These are phyloP conservation scores for Erythrophleum fordii DNA, from an alignment of 306 rosid species.

Conservation along the genomic window DNA sequence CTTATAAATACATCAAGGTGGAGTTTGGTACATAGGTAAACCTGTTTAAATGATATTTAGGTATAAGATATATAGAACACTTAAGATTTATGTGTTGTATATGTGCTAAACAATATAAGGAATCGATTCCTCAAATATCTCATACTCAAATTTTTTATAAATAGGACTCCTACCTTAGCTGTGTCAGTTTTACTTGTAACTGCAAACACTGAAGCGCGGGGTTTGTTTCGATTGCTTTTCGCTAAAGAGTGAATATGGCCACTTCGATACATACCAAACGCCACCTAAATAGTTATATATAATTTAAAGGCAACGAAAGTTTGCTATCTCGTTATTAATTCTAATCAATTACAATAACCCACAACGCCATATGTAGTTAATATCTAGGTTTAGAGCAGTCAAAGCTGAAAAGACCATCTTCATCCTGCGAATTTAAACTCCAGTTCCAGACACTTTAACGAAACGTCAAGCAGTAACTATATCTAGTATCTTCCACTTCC, in stretches of 20 bases:
- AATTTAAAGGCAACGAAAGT: neutral
- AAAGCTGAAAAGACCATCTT: neutral
- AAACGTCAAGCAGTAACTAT: neutral
- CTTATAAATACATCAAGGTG: neutral
- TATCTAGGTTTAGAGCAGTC: neutral
- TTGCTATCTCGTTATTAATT: neutral
- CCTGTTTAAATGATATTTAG: too few relatives aligned
- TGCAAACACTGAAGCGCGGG: too few relatives aligned
- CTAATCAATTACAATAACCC: slow-evolving; percentile 26
- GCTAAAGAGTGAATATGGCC: neutral
- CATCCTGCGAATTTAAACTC: neutral
- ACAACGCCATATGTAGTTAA: neutral
- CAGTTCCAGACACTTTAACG: slow-evolving; percentile 11
- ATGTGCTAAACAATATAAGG: neutral
- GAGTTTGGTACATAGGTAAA: neutral
- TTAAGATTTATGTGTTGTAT: neutral
- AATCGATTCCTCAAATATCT: neutral
- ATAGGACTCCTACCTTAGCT: neutral
- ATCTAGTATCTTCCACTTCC: neutral
- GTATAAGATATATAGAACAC: too few relatives aligned
- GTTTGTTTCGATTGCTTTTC: too few relatives aligned
- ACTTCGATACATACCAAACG: too few relatives aligned
- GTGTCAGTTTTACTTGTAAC: too few relatives aligned
- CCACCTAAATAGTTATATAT: neutral
- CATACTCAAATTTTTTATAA: neutral